A percentile compares a stretch with the other conserved stretches of the same genome.
Conservation (phyloP, 768 basidiomycete species). For the Amanita polypyramis region DNA sequence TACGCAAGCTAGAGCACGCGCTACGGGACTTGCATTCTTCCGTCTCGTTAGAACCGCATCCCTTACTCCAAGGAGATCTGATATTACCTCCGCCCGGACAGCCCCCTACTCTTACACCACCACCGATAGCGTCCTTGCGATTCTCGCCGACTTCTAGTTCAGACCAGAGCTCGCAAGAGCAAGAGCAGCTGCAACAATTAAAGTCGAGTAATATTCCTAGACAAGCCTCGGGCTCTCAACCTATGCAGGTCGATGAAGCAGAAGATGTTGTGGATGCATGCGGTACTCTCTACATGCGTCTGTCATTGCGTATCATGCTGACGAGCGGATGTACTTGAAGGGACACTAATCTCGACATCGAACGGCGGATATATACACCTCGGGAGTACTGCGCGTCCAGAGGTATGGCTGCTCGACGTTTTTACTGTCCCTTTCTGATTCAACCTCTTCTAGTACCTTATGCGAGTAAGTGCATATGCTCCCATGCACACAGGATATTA, state of each 20-base stretch:
- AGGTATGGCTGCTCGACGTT: slow-evolving; percentile 27
- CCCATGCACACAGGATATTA: neutral
- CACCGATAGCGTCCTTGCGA: neutral
- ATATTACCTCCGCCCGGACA: neutral
- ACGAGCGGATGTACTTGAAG: slow-evolving; percentile 36
- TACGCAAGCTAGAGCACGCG: slow-evolving; percentile 51
- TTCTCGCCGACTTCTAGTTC: neutral
- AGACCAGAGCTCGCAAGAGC: neutral
- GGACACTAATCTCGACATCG: slow-evolving; percentile 31
- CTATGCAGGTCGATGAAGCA: slow-evolving; percentile 14
- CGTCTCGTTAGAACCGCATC: slow-evolving; percentile 39
- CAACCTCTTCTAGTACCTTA: slow-evolving; percentile 55
- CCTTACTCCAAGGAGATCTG: slow-evolving; percentile 22
- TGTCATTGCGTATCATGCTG: neutral
- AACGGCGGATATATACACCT: slow-evolving; percentile 46
- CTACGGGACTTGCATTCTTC: slow-evolving; percentile 38
- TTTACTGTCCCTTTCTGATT: neutral
- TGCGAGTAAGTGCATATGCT: slow-evolving; percentile 30
- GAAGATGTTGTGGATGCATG: slow-evolving; percentile 34
- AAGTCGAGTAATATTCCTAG: neutral
- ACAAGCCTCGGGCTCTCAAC: neutral
- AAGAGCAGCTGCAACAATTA: neutral
- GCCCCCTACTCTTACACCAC: slow-evolving; percentile 1
- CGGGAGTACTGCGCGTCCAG: slow-evolving; percentile 57
- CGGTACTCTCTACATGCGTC: slow-evolving; percentile 14